Evolutionary conservation across 179 eudicot species (phyloP).

Genomic region (Camellia oleifera): DNA sequence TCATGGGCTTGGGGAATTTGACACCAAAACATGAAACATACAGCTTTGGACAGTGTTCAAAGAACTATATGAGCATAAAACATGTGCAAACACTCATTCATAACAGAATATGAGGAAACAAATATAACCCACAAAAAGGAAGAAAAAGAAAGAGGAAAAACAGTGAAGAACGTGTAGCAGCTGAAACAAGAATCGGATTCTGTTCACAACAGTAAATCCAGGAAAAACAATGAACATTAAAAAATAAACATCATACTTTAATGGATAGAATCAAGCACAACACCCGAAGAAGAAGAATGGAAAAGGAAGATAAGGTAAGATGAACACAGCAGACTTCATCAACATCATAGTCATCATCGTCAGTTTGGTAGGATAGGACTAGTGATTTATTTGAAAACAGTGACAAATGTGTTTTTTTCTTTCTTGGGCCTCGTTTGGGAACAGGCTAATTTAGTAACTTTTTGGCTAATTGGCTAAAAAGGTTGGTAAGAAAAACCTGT

Average conservation of each 20-base stretch:
- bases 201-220: neutral
- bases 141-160: neutral
- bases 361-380: too few relatives aligned
- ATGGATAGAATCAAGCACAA: neutral
- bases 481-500: too few relatives aligned
- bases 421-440: too few relatives aligned
- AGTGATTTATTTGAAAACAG: too few relatives aligned
- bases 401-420: too few relatives aligned
- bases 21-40: neutral
- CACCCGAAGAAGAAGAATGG: too few relatives aligned
- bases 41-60: neutral
- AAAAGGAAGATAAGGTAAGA: too few relatives aligned
- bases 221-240: neutral
- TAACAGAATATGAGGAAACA: neutral
- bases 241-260: neutral
- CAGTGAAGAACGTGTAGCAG: neutral
- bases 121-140: neutral
- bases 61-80: neutral
- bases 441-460: too few relatives aligned
- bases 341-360: too few relatives aligned
- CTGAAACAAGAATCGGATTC: conserved; percentile 14
- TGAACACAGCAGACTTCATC: too few relatives aligned
- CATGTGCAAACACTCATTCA: neutral
- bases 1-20: neutral
- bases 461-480: too few relatives aligned